Conservation (phyloP, 495 filamentous ascomycete species). For the Xylaria acuta region DNA sequence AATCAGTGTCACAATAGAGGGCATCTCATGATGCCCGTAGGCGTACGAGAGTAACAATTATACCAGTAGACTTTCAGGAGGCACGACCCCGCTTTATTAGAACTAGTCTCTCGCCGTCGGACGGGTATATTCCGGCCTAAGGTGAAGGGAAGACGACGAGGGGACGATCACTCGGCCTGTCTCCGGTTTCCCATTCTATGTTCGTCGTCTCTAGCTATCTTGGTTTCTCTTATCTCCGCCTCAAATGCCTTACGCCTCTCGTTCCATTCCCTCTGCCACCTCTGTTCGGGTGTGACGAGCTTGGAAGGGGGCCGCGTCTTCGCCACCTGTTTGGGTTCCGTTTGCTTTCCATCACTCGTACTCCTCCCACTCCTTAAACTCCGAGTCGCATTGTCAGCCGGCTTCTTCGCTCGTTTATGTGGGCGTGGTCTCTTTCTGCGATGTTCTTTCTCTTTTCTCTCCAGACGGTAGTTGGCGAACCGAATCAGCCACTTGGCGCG, state of each 20-base stretch:
- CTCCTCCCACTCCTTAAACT: neutral
- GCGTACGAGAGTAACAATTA: neutral
- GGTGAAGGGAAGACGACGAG: neutral
- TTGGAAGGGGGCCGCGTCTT: neutral
- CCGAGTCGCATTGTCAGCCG: neutral
- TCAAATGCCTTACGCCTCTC: neutral
- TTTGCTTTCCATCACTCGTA: neutral
- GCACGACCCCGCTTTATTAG: neutral
- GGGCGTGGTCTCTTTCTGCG: neutral
- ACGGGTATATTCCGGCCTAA: too few relatives aligned
- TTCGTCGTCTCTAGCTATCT: neutral
- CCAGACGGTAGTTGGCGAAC: neutral
- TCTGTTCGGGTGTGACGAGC: neutral
- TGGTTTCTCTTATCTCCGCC: neutral
- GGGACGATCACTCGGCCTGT: neutral
- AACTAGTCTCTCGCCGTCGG: neutral
- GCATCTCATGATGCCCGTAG: neutral
- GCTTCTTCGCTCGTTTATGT: neutral
- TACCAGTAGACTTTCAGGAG: too few relatives aligned
- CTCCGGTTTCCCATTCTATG: neutral
- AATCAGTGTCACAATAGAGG: neutral
- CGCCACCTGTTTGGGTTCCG: neutral
- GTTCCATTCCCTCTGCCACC: neutral
- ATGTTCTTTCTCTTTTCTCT: constrained; percentile 6
- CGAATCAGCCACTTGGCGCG: constrained; percentile 6